Percentiles rank a stretch among this genome's conserved stretches.
phyloP scores from a whole-genome alignment of 2,329 filamentous ascomycete genomes.

The Calycina marina region DNA sequence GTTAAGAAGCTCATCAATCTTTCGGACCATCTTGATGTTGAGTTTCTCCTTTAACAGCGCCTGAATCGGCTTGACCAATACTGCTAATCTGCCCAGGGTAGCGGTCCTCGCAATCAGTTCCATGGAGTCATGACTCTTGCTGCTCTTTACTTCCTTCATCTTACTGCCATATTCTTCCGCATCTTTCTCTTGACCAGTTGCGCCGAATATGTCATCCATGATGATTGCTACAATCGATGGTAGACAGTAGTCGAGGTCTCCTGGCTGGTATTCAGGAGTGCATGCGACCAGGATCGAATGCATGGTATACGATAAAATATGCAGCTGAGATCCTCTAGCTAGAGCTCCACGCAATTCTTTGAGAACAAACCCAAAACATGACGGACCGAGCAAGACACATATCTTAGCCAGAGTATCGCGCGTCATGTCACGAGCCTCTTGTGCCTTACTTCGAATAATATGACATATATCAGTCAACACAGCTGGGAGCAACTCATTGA shows the following conservation, averaged over 20 bases:
- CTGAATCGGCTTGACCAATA: slow-evolving; percentile 66
- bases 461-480: slow-evolving; percentile 87
- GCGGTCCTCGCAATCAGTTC: slow-evolving; percentile 77
- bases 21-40: slow-evolving; percentile 67
- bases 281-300: slow-evolving; percentile 76
- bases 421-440: slow-evolving; percentile 82
- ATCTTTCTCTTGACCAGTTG: slow-evolving; percentile 88
- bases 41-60: slow-evolving; percentile 71
- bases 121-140: slow-evolving; percentile 96
- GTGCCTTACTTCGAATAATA: slow-evolving; percentile 76
- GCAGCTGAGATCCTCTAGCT: slow-evolving; percentile 77
- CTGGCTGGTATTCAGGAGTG: slow-evolving; percentile 58
- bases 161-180: slow-evolving; percentile 88
- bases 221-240: slow-evolving; percentile 65
- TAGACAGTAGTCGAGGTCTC: slow-evolving; percentile 82
- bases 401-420: slow-evolving; percentile 80
- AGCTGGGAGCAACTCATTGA: slow-evolving; percentile 61
- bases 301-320: slow-evolving; percentile 88
- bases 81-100: slow-evolving; percentile 57
- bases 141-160: slow-evolving; percentile 96
- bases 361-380: slow-evolving; percentile 82
- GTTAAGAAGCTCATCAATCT: slow-evolving; percentile 78
- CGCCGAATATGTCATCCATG: slow-evolving; percentile 96
- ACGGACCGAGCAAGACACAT: slow-evolving; percentile 61
- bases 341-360: slow-evolving; percentile 78